Evolutionary conservation across 176 grass and related monocot species (phyloP), one percentile per base, ranked within the genome.

Genomic region (Tillandsia fasciculata): DNA sequence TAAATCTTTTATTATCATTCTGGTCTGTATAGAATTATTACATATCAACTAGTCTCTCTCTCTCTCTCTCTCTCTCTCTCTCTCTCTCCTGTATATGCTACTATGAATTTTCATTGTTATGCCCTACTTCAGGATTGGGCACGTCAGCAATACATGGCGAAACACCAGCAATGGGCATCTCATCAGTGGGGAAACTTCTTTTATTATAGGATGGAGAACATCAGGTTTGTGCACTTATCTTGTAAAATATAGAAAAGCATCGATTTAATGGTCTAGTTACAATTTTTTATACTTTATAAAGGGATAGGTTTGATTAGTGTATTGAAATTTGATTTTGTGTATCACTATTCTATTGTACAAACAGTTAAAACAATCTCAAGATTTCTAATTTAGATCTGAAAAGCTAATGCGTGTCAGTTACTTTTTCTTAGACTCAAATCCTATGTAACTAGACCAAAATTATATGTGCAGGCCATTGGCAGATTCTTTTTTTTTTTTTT

Each of bases 141-240:
- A 52, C 86, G 88, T 75, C 83, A 99, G 71, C 87, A 99, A 72
- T 99, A 99, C 12, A 82, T 93, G 42, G 84, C 89, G 64, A 99
- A 99, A 79, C 94, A 99, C 74, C 94, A 93, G 70, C 94, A 99
- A 51, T 99, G 94, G 94, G 82, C 89, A 49, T 99, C 94, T 22
- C 94, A 99, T 61, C 89, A 93, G 72, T 99, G 94, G 94, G 94
- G 94, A 73, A 99, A 99, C 74, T 99, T 99, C 71, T 93, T 90
- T 75, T 99, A 99, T 83, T 99, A 93, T 66, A 88, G 84, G 68
- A 93, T 97, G 94, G 85, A 90, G 52, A 93, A 80, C 69, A 99
- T 99, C 77, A 90, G 94, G 94, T 99, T 26, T 72, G 65, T 73
- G 42, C 20, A 53, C 66, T 70, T 63, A 5, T 72, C 24, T 64